phyloP scores from a whole-genome alignment of 345 rosid genomes.

The Acer negundo region DNA sequence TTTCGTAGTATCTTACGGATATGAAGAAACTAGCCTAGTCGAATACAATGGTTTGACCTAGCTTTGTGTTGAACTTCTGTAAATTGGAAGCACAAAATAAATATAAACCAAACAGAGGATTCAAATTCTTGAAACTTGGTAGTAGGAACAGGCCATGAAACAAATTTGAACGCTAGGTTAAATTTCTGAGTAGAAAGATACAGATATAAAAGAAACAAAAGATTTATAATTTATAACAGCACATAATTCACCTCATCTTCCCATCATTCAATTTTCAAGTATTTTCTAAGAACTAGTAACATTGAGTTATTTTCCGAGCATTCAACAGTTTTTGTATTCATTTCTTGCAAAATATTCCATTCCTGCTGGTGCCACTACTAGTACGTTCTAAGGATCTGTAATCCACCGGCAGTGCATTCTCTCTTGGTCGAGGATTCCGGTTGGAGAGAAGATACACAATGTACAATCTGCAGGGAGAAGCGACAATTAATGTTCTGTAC shows the following conservation, averaged over 20 bases:
- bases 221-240: slow-evolving; percentile 7
- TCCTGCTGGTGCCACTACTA: slow-evolving; percentile 40
- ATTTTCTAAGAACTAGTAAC: neutral
- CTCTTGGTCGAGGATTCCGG: slow-evolving; percentile 5
- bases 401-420: slow-evolving; percentile 22
- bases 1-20: neutral
- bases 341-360: slow-evolving; percentile 63
- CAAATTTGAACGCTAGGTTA: neutral
- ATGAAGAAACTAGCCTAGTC: neutral
- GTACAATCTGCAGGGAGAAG: slow-evolving; percentile 45
- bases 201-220: slow-evolving; percentile 10
- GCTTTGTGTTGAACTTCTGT: too few species aligned
- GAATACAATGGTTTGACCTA: too few species aligned
- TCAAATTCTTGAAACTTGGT: neutral
- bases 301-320: neutral
- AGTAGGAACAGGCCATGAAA: too few species aligned
- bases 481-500: slow-evolving; percentile 47
- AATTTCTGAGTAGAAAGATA: neutral
- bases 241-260: neutral
- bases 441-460: slow-evolving; percentile 42
- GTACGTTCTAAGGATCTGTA: slow-evolving; percentile 50
- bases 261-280: neutral
- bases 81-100: neutral
- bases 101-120: neutral
- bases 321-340: slow-evolving; percentile 10